Conservation (phyloP, 352 stramenopile species). For the Phytopythium chamaehyphon region DNA sequence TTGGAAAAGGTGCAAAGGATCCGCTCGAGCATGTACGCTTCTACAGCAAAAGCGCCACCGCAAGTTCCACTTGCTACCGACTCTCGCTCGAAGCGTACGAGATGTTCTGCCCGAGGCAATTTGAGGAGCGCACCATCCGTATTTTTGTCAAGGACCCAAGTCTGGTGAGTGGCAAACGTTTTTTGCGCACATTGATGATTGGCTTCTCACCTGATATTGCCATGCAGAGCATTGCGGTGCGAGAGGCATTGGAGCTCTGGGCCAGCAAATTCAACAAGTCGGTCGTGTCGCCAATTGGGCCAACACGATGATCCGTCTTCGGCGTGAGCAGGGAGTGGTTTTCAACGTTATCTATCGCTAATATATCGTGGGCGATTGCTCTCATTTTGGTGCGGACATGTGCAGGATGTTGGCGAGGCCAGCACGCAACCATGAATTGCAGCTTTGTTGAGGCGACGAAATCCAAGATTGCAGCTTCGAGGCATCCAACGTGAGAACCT, state of each 20-base stretch:
- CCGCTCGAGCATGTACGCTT: conserved; percentile 73
- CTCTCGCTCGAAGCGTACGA: conserved; percentile 52
- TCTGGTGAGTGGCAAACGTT: conserved; percentile 29
- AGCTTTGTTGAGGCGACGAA: too few relatives aligned
- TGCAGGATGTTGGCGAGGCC: too few relatives aligned
- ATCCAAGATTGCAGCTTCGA: too few relatives aligned
- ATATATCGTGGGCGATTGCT: too few relatives aligned
- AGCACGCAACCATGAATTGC: too few relatives aligned
- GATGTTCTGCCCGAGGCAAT: conserved; percentile 61
- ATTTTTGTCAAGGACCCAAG: conserved; percentile 63
- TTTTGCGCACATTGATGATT: background rate
- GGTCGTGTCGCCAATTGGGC: conserved; percentile 24
- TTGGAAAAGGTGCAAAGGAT: conserved; percentile 75
- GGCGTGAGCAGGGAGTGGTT: background rate
- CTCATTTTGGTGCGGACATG: too few relatives aligned
- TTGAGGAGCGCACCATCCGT: conserved; percentile 66
- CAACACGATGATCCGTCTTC: background rate
- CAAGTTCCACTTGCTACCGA: conserved; percentile 41
- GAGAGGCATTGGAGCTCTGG: conserved; percentile 54
- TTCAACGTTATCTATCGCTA: too few relatives aligned
- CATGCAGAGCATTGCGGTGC: conserved; percentile 30
- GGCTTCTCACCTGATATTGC: background rate
- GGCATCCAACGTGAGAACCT: too few relatives aligned
- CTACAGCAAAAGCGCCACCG: conserved; percentile 64
- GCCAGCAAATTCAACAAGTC: conserved; percentile 49